Evolutionary conservation across 257 asterid genomes (phyloP).

Genomic region (Buddleja alternifolia): DNA sequence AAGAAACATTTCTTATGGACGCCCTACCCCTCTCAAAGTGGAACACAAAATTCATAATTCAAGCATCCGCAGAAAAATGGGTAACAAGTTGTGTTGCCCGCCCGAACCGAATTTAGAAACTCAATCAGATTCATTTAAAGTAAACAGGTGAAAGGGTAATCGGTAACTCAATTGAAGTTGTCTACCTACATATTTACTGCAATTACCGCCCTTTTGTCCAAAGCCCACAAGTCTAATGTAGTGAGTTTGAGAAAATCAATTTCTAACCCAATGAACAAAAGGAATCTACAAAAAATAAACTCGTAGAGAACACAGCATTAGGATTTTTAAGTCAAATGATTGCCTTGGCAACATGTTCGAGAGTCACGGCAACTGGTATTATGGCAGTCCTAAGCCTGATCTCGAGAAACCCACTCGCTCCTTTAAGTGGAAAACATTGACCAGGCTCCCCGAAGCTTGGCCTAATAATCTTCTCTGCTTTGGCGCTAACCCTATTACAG

Average conservation of each 20-base stretch:
- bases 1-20: background rate
- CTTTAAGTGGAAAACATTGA: slow-evolving; percentile 81
- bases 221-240: too few relatives aligned
- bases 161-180: background rate
- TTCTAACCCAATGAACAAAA: too few relatives aligned
- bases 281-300: too few relatives aligned
- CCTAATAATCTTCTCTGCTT: slow-evolving; percentile 68
- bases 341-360: slow-evolving; percentile 89
- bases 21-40: background rate
- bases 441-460: slow-evolving; percentile 99
- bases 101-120: background rate
- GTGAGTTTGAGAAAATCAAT: too few relatives aligned
- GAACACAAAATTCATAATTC: background rate
- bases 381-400: slow-evolving; percentile 70
- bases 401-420: slow-evolving; percentile 69
- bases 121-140: background rate
- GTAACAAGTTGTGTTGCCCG: background rate
- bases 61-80: background rate
- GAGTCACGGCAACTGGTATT: slow-evolving; percentile 78
- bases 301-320: too few relatives aligned
- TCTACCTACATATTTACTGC: background rate
- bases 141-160: too few relatives aligned
- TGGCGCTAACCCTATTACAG: slow-evolving; percentile 32
- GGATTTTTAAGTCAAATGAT: background rate
- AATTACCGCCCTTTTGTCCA: background rate